A percentile compares a stretch with the other conserved stretches of the same genome.
These are phyloP conservation scores for Neophaeococcomyces aloes DNA, from an alignment of 2,329 filamentous ascomycete genomes.

Conservation along the genomic window DNA sequence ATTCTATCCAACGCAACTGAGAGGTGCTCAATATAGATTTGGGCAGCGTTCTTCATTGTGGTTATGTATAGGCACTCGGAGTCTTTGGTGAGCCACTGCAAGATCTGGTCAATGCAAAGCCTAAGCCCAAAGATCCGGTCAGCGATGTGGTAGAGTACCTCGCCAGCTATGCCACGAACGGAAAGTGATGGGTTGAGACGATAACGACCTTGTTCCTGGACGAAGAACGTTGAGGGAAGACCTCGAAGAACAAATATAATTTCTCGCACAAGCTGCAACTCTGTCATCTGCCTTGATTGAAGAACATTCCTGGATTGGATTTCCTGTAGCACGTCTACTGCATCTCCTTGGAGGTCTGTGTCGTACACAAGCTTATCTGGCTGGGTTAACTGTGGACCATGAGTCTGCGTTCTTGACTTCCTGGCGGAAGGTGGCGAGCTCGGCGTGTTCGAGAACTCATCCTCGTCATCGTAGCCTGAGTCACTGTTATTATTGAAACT, in stretches of 20 bases:
- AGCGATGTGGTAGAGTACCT: slow-evolving; percentile 8
- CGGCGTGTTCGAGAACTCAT: slow-evolving; percentile 12
- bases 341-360: too few species aligned
- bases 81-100: slow-evolving; percentile 11
- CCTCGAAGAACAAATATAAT: slow-evolving; percentile 77
- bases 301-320: too few species aligned
- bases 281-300: slow-evolving; percentile 41
- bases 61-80: neutral
- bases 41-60: slow-evolving; percentile 25
- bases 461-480: slow-evolving; percentile 32
- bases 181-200: slow-evolving; percentile 30
- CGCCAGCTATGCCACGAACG: slow-evolving; percentile 16
- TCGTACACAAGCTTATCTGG: slow-evolving; percentile 17
- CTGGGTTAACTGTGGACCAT: neutral
- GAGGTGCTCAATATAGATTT: neutral
- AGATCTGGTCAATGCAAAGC: slow-evolving; percentile 5
- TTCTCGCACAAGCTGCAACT: slow-evolving; percentile 65
- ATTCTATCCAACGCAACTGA: neutral
- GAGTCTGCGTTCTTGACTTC: neutral
- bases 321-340: too few species aligned
- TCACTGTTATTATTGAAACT: slow-evolving; percentile 48
- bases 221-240: slow-evolving; percentile 62
- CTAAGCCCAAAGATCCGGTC: neutral
- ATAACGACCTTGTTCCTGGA: slow-evolving; percentile 27
- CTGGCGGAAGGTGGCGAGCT: slow-evolving; percentile 8